A percentile compares a stretch with the other conserved stretches of the same genome.
Evolutionary conservation across 805 yeast species (phyloP).

Genomic region (Lipomyces orientalis): DNA sequence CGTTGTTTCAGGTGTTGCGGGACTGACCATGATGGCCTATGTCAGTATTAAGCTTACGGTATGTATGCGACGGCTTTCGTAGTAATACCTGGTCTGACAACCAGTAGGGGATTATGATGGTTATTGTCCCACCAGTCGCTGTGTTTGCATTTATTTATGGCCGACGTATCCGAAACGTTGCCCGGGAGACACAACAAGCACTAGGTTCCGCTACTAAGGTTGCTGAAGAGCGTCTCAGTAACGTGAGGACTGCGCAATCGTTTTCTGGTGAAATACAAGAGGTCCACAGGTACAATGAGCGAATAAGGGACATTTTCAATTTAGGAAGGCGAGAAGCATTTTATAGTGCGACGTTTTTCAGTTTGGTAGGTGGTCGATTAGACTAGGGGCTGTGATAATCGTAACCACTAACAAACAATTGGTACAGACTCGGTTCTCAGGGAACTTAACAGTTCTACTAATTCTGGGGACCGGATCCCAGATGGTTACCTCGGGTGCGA

Average conservation of each 20-base stretch:
- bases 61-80: not conserved
- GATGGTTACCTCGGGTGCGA: conserved; percentile 75
- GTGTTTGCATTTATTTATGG: conserved; percentile 84
- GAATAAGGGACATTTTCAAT: conserved; percentile 66
- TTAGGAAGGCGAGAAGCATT: conserved; percentile 81
- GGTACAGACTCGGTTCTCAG: conserved; percentile 81
- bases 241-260: conserved; percentile 84
- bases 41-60: conserved; percentile 84
- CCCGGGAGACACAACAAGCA: conserved; percentile 79
- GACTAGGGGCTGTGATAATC: conserved; percentile 43
- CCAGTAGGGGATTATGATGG: conserved; percentile 59
- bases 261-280: conserved; percentile 85
- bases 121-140: conserved; percentile 83
- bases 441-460: conserved; percentile 79
- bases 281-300: conserved; percentile 72
- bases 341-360: conserved; percentile 34
- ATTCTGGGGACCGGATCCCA: conserved; percentile 79
- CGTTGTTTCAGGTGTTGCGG: conserved; percentile 79
- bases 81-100: not conserved
- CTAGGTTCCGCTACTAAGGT: conserved; percentile 87
- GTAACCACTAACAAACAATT: conserved; percentile 68
- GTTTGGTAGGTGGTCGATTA: conserved; percentile 14
- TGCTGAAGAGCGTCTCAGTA: conserved; percentile 87
- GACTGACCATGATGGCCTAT: conserved; percentile 87
- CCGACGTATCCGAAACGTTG: conserved; percentile 70